Evolutionary conservation across 2,329 filamentous ascomycete genomes (phyloP).

Genomic region (Diaporthe vexans): DNA sequence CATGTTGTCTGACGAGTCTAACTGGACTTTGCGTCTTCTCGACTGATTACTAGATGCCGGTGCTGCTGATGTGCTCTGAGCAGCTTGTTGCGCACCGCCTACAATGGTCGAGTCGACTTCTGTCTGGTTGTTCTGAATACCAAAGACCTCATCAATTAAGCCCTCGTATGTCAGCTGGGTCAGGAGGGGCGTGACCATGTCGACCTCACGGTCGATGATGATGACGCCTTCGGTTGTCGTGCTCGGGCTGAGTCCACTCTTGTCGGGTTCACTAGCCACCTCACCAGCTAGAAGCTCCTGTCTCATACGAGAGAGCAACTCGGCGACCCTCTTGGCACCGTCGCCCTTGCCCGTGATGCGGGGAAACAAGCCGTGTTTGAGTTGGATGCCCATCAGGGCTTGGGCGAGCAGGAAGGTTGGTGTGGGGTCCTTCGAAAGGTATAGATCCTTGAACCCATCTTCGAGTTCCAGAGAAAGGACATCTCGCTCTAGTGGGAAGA

Average conservation of each 20-base stretch:
- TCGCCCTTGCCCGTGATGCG: slow-evolving; percentile 96
- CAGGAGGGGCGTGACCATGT: slow-evolving; percentile 91
- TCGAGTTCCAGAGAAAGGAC: slow-evolving; percentile 92
- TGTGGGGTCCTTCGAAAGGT: slow-evolving; percentile 90
- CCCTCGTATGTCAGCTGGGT: slow-evolving; percentile 98
- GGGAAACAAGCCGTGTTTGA: slow-evolving; percentile 92
- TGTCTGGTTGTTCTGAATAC: slow-evolving; percentile 91
- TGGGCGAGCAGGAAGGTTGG: slow-evolving; percentile 90
- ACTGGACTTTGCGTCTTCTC: slow-evolving; percentile 86
- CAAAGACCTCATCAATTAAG: slow-evolving; percentile 92
- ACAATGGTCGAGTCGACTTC: slow-evolving; percentile 94
- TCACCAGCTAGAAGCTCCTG: slow-evolving; percentile 89
- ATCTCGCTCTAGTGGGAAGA: slow-evolving; percentile 92
- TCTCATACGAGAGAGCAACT: slow-evolving; percentile 90
- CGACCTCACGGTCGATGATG: slow-evolving; percentile 94
- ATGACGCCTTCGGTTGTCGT: slow-evolving; percentile 90
- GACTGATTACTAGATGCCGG: slow-evolving; percentile 69
- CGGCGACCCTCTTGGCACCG: slow-evolving; percentile 88
- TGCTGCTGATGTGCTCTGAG: slow-evolving; percentile 67
- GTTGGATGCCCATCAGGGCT: slow-evolving; percentile 94
- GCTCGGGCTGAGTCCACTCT: slow-evolving; percentile 84
- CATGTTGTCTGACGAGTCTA: slow-evolving; percentile 90
- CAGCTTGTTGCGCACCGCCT: slow-evolving; percentile 75
- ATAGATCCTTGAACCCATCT: slow-evolving; percentile 88
- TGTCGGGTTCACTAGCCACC: slow-evolving; percentile 72